Evolutionary conservation across 2,329 filamentous ascomycete genomes (phyloP).

Genomic region (Madurella fahalii): DNA sequence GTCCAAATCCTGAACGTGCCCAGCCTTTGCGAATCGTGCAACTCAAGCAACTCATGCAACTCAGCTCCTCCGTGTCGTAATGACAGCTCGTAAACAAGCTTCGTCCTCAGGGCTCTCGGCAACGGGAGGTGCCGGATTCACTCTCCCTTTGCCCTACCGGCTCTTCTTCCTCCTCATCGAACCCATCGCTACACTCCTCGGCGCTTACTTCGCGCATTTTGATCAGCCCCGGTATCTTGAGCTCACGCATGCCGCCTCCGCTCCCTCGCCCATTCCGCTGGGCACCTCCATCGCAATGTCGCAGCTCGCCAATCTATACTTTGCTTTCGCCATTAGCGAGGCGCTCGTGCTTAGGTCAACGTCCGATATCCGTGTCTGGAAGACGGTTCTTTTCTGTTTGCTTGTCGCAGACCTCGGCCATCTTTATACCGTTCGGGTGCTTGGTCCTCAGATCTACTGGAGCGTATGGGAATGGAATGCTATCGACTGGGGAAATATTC

Average conservation of each 20-base stretch:
- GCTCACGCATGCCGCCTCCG: constrained; percentile 56
- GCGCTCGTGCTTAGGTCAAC: constrained; percentile 69
- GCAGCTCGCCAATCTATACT: constrained; percentile 74
- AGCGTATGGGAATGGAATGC: constrained; percentile 59
- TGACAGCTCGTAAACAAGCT: constrained; percentile 11
- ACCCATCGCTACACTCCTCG: constrained; percentile 49
- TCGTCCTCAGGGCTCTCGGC: not conserved
- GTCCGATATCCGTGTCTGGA: constrained; percentile 66
- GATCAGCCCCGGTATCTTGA: constrained; percentile 55
- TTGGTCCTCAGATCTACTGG: constrained; percentile 63
- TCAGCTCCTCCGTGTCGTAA: not conserved
- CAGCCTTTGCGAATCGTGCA: not conserved
- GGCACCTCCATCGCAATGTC: constrained; percentile 64
- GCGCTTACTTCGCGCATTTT: constrained; percentile 50
- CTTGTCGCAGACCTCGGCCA: constrained; percentile 75
- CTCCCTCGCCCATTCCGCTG: constrained; percentile 47
- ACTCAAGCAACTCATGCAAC: not conserved
- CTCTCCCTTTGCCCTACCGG: constrained; percentile 59
- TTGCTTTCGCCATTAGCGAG: constrained; percentile 74
- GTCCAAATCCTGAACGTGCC: not conserved
- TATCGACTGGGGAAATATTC: constrained; percentile 65
- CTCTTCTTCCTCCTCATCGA: constrained; percentile 75
- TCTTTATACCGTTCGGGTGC: constrained; percentile 58
- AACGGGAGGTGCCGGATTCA: constrained; percentile 31
- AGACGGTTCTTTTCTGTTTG: constrained; percentile 59